Evolutionary conservation across 2,329 filamentous ascomycete genomes (phyloP), one percentile per base, ranked within the genome.

Genomic region (Tothia fuscella): DNA sequence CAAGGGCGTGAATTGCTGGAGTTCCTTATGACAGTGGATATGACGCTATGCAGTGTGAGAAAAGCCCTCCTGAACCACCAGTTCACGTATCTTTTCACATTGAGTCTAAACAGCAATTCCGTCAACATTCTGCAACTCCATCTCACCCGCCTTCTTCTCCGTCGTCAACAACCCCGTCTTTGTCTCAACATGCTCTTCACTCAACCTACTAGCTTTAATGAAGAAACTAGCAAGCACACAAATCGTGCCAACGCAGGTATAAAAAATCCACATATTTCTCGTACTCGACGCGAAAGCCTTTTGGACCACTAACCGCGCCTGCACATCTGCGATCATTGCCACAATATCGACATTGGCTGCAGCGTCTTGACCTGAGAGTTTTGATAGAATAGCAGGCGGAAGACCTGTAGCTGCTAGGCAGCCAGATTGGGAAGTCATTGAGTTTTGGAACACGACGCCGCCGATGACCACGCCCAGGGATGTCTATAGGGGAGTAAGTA

Each of bases 381-480:
- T 52, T 3, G 56, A 50, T 1, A 75, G 75, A 1, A 69, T 60
- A 3, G 70, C 53, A 0, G 64, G 60, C 0, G 71, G 71, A 0
- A 83, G 65, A 2, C 65, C 61, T 3, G 69, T 58, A 22, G 60
- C 51, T 17, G 61, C 57, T 22, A 82, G 66, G 6, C 54, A 52
- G 3, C 61, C 52, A 21, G 68, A 64, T 49, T 76, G 71, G 35
- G 64, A 65, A 48, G 74, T 61, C 76, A 86, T 83, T 45, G 71
- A 64, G 55, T 88, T 87, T 59, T 85, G 78, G 62, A 88, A 87
- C 28, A 88, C 71, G 34, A 85, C 80, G n/a, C 80, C 77, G 19
- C 83, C 83, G 29, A 87, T 67, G 2, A 85, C 80, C 40, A 86
- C 71, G 0, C 76, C 78, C 16, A 79, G 71, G 2, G 77, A 71